Conservation (phyloP, 2,329 filamentous ascomycete species). For the Alternaria sp. region DNA sequence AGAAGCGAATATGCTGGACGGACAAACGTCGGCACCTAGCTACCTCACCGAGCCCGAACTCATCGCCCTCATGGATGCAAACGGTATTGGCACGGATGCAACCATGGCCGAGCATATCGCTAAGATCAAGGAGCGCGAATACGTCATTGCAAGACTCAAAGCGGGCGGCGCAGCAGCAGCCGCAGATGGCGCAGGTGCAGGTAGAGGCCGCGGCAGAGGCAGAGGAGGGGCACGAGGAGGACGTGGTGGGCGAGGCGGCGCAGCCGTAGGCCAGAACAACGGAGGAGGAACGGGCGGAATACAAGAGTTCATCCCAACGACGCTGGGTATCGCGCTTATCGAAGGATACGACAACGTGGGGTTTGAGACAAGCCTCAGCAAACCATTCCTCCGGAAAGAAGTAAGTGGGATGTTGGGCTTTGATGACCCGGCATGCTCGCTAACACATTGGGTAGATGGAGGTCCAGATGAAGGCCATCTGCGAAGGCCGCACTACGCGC, state of each 20-base stretch:
- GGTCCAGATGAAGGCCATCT: slow-evolving; percentile 94
- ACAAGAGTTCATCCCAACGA: slow-evolving; percentile 91
- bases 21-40: slow-evolving; percentile 82
- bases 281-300: slow-evolving; percentile 58
- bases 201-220: slow-evolving; percentile 53
- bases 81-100: slow-evolving; percentile 96
- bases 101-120: slow-evolving; percentile 99
- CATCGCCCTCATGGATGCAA: slow-evolving; percentile 96
- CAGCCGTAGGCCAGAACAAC: slow-evolving; percentile 47
- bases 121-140: slow-evolving; percentile 89
- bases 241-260: slow-evolving; percentile 57
- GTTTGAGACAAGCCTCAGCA: slow-evolving; percentile 89
- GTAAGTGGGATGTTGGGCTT: slow-evolving; percentile 39
- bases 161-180: slow-evolving; percentile 40
- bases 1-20: slow-evolving; percentile 87
- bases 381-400: slow-evolving; percentile 94
- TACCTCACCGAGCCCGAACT: slow-evolving; percentile 96
- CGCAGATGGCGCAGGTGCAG: slow-evolving; percentile 49
- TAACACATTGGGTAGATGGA: slow-evolving; percentile 69
- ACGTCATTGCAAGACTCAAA: slow-evolving; percentile 72
- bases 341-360: slow-evolving; percentile 95
- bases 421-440: slow-evolving; percentile 4
- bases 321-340: slow-evolving; percentile 87
- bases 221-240: slow-evolving; percentile 37
- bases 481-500: slow-evolving; percentile 80